Base-by-base conservation (phyloP, 2,329 filamentous ascomycete genomes). In the Claviceps sp. region DNA sequence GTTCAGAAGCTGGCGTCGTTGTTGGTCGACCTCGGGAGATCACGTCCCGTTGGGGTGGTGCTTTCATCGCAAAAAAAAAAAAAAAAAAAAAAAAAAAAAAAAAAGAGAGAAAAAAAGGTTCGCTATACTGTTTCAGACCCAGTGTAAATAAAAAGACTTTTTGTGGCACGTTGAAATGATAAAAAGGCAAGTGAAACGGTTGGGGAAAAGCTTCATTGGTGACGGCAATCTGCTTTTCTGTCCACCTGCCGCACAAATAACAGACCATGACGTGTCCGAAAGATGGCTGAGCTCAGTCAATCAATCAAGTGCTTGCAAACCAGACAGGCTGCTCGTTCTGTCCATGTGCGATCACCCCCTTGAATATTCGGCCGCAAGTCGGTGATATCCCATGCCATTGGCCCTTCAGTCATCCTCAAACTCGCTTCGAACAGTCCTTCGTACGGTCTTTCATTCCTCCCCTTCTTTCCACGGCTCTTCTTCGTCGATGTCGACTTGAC, bases 271-370 rank as follows among this genome's bases (percentile, higher is more conserved):
- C 19, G 26, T 8, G 42, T 3, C 24, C 22, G 11, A 11, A 44
- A 16, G 19, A 26, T 44, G 24, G 24, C 17, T n/a, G 16, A 11
- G 34, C 6, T 52, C 47, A 58, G 43, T 74, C 70, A 53, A 79
- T 73, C 70, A 52, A 79, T 73, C 44, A 65, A 64, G n/a, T 65
- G 59, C 22, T 65, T 65, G 59, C 78, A 81, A 42, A 76, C 59
- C 39, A 80, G 67, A 55, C 78, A 81, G 47, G 67, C 52, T 3
- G 62, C 65, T 38, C 69, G 69, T 60, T 80, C 76, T 11, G 68
- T 72, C 78, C 78, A 81, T 10, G 64, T 66, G 62, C 74, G 77
- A 37, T 73, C 71, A 2, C 76, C 76, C 10, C 71, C 74, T 2
- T 61, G 61, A 6, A 80, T 64, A 10, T 68, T 66, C 34, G 70